Percentiles rank a stretch among this genome's conserved stretches.
Conservation (phyloP, 176 grass and related monocot genomes). For the Aegilops longissima region DNA sequence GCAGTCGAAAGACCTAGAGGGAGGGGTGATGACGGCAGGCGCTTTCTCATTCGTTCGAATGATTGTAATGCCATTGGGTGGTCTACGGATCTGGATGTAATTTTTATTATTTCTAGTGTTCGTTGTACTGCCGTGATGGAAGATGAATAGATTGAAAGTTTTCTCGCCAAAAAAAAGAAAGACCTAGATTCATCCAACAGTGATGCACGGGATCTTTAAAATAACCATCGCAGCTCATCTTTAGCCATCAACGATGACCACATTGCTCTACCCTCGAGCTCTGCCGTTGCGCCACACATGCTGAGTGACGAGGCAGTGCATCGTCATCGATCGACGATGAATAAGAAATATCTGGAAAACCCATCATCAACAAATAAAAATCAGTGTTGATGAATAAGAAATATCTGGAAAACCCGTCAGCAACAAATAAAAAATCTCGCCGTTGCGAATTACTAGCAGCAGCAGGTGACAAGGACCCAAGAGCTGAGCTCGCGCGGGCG, state of each 20-base stretch:
- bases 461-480: background rate
- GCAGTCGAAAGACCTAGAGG: background rate
- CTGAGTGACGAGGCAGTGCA: background rate
- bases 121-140: too few species aligned
- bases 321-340: background rate
- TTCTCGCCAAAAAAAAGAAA: background rate
- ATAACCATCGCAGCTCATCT: background rate
- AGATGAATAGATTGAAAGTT: too few species aligned
- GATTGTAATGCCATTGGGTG: too few species aligned
- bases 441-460: background rate
- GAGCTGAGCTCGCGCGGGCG: slow-evolving; percentile 3
- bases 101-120: too few species aligned
- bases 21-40: too few species aligned
- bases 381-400: too few species aligned
- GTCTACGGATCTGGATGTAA: too few species aligned
- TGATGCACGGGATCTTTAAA: background rate
- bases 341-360: background rate
- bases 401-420: too few species aligned
- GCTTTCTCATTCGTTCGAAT: too few species aligned
- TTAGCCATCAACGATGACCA: background rate
- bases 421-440: background rate
- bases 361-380: background rate
- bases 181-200: background rate
- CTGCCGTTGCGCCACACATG: background rate
- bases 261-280: background rate